Percentiles rank a stretch among this genome's conserved stretches.
Evolutionary conservation across 2,329 filamentous ascomycete genomes (phyloP).

Genomic region (Penicillium psychrosexuale): DNA sequence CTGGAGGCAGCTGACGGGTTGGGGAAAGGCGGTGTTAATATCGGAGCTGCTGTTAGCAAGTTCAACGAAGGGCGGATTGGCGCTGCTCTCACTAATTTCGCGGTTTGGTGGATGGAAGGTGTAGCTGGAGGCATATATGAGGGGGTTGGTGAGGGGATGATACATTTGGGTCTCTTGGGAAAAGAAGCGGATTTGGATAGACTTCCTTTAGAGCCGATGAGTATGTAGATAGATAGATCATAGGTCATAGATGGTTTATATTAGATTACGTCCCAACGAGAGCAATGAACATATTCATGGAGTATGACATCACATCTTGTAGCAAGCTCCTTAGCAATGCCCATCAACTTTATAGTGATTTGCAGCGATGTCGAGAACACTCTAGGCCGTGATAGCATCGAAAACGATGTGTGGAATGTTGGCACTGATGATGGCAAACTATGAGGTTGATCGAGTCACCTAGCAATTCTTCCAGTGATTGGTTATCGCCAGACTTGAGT

Average conservation of each 20-base stretch:
- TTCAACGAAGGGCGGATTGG: conserved; percentile 66
- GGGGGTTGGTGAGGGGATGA: conserved; percentile 56
- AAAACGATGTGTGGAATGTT: conserved; percentile 8
- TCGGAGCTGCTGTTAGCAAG: conserved; percentile 56
- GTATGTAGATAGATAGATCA: neutral
- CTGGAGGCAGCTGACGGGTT: conserved; percentile 54
- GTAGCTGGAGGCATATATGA: conserved; percentile 66
- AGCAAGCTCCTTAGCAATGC: conserved; percentile 4
- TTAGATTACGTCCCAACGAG: neutral
- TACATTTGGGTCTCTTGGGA: conserved; percentile 40
- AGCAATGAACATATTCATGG: neutral
- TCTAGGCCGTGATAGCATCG: neutral
- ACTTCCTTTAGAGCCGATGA: conserved; percentile 9
- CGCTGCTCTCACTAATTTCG: conserved; percentile 54
- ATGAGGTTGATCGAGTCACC: conserved; percentile 8
- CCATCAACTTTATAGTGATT: conserved; percentile 2
- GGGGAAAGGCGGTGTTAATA: conserved; percentile 50
- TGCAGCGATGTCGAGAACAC: conserved; percentile 5
- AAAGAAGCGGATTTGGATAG: conserved; percentile 19
- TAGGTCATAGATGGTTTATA: neutral
- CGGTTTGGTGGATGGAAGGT: conserved; percentile 61
- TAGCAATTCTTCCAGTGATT: neutral
- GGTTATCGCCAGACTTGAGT: neutral
- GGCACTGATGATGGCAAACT: conserved; percentile 13
- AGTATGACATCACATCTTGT: conserved; percentile 8